Base-by-base conservation (phyloP, 148 eudicot species). In the Persicaria maculosa region DNA sequence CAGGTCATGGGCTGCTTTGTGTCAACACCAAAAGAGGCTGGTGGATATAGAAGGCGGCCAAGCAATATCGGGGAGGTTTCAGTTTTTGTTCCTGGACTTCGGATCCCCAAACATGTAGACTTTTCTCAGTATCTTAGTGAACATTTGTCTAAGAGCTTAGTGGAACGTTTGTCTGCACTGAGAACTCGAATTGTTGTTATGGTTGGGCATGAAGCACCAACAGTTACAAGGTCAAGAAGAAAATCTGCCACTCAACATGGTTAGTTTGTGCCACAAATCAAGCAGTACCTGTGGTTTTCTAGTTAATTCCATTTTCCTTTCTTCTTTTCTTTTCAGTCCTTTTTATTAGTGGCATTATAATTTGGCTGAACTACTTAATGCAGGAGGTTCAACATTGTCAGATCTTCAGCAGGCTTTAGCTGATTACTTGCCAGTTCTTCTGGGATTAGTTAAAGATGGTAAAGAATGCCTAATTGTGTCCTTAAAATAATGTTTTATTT, bases 391-490 rank as follows among this genome's bases (percentile, higher is more conserved):
- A 15, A 89, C 89, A 20, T 84, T 91, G 80, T 85, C 85, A n/a
- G 96, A 94, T 84, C 97, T 95, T 83, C 96, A 85, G 76, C 97
- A 92, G 80, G 96, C 97, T 45, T 92, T 95, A 78, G 89, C 89
- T 77, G 97, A 95, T 83, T 95, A 95, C 86, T 80, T 95, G 82
- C 93, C 96, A 6, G 93, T 92, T 79, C 87, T 94, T 72, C 70
- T 94, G 70, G 98, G 98, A 77, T 78, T 94, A 83, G 98, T 92
- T 83, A 92, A 88, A 88, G 96, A 92, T 82, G 98, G 98, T 92
- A 91, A 78, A 74, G 31, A 54, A 75, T 65, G 25, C 36, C 53
- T 46, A 17, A n/a, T 22, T 46, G 16, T 71, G 7, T 47, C 53
- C 31, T 46, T 71, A 20, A 48, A 52, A 19, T 17, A 19, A 15